phyloP scores from a whole-genome alignment of 441 rosid species.

The Populus trichocarpa region DNA sequence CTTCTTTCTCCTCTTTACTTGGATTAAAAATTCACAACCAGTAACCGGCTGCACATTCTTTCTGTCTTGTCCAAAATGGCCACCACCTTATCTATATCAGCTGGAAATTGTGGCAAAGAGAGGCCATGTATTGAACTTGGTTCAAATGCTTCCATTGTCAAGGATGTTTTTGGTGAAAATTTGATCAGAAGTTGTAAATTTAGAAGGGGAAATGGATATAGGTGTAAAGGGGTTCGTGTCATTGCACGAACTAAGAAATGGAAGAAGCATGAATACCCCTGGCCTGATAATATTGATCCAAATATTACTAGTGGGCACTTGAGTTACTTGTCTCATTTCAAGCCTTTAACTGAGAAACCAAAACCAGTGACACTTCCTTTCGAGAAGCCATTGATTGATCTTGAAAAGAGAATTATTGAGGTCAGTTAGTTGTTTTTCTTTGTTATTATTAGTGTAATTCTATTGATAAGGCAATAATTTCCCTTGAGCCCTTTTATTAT shows the following conservation, averaged over 20 bases:
- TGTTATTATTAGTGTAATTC: conserved; percentile 3
- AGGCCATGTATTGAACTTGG: conserved; percentile 21
- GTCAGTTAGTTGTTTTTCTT: conserved; percentile 28
- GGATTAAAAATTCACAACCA: background rate
- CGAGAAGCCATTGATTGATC: conserved; percentile 75
- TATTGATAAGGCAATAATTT: background rate
- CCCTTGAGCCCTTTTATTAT: no score
- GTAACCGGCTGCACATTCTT: background rate
- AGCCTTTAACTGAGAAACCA: conserved; percentile 67
- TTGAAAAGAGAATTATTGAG: conserved; percentile 79
- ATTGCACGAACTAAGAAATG: conserved; percentile 63
- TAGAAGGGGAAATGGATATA: conserved; percentile 8
- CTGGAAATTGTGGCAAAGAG: conserved; percentile 26
- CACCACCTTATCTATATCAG: conserved; percentile 22
- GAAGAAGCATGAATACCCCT: conserved; percentile 83
- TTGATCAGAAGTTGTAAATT: conserved; percentile 12
- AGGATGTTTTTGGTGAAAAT: conserved; percentile 18
- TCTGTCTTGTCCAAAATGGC: conserved; percentile 13
- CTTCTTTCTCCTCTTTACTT: background rate
- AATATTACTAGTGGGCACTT: conserved; percentile 88
- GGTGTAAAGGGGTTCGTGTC: conserved; percentile 24
- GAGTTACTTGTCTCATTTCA: conserved; percentile 69
- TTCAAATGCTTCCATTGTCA: conserved; percentile 18
- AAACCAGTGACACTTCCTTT: conserved; percentile 82
- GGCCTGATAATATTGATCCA: conserved; percentile 88